These are phyloP conservation scores for Arbutus unedo DNA, from an alignment of 148 eudicot species.

Conservation along the genomic window DNA sequence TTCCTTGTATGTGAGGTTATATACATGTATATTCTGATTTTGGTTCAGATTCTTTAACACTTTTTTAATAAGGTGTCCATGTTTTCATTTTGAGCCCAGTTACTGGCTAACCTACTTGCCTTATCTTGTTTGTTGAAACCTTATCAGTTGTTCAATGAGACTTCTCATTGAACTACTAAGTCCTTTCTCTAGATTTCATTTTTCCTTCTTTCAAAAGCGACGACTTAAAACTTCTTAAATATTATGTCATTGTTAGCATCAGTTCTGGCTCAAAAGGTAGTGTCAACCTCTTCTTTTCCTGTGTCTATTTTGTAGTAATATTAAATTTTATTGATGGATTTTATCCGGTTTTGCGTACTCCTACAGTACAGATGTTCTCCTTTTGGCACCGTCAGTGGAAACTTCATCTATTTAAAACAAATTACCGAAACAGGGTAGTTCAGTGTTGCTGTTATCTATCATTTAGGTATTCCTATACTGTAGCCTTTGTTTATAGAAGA, in stretches of 20 bases:
- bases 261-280: background rate
- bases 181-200: background rate
- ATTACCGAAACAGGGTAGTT: background rate
- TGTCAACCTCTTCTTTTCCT: background rate
- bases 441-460: background rate
- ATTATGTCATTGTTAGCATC: background rate
- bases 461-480: background rate
- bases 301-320: background rate
- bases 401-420: background rate
- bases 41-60: background rate
- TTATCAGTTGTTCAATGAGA: background rate
- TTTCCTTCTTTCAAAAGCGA: background rate
- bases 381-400: background rate
- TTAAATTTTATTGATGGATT: background rate
- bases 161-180: background rate
- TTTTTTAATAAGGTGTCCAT: background rate
- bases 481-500: background rate
- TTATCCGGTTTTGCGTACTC: background rate
- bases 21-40: background rate
- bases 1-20: background rate
- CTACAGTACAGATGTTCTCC: background rate
- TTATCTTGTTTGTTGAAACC: background rate
- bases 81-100: background rate
- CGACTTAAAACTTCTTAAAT: background rate
- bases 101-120: background rate